Evolutionary conservation across 2,329 filamentous ascomycete species (phyloP).

Genomic region (Ceratocystis eucalypticola): DNA sequence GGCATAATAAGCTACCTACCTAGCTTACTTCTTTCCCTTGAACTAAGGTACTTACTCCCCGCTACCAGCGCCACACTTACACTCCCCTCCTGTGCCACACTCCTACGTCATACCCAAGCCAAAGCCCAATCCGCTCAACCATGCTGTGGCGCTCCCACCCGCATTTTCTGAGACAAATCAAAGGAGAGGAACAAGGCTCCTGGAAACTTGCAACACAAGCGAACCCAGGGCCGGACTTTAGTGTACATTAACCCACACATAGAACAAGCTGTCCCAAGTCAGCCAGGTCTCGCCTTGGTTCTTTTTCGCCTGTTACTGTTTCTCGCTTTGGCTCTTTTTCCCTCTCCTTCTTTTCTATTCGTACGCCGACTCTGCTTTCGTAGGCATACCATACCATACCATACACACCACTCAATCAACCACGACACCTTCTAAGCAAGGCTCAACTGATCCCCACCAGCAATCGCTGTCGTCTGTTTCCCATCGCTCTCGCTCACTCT

Average conservation of each 20-base stretch:
- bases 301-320: neutral
- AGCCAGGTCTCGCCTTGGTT: neutral
- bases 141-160: neutral
- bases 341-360: neutral
- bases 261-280: conserved; percentile 3
- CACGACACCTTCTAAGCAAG: too few relatives aligned
- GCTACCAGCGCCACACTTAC: neutral
- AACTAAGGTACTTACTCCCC: too few relatives aligned
- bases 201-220: conserved; percentile 6
- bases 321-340: neutral
- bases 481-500: neutral
- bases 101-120: neutral
- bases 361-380: too few relatives aligned
- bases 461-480: neutral
- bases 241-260: neutral
- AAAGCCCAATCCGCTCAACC: neutral
- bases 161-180: conserved; percentile 8
- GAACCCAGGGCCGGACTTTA: neutral
- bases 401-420: neutral
- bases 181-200: conserved; percentile 1
- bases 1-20: too few relatives aligned
- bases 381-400: too few relatives aligned
- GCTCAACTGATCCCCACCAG: too few relatives aligned
- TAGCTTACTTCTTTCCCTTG: too few relatives aligned
- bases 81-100: neutral